A percentile compares a stretch with the other conserved stretches of the same genome.
Evolutionary conservation across 1,284 basidiomycete species (phyloP).

Genomic region (Naganishia albida): DNA sequence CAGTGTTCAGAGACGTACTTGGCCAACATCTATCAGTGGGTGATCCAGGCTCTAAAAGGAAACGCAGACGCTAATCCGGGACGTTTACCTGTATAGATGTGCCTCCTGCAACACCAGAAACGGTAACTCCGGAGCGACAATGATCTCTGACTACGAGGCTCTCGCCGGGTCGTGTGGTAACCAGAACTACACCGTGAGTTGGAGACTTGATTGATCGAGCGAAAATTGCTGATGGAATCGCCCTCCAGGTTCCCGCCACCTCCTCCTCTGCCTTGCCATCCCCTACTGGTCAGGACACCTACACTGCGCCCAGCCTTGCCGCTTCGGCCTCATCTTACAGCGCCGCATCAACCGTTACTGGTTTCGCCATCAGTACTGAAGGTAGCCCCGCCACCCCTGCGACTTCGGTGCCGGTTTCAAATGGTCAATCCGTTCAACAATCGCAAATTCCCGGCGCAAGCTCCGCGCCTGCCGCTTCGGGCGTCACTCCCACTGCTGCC

Average conservation of each 20-base stretch:
- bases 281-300: constrained; percentile 39
- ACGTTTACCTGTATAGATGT: constrained; percentile 9
- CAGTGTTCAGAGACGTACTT: constrained; percentile 48
- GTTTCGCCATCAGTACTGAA: constrained; percentile 31
- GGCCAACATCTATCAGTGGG: constrained; percentile 51
- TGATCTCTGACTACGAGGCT: constrained; percentile 44
- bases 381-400: constrained; percentile 12
- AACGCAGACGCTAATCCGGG: neutral
- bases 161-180: constrained; percentile 46
- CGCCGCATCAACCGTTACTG: constrained; percentile 31
- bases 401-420: constrained; percentile 9
- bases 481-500: neutral
- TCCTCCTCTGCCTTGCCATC: constrained; percentile 40
- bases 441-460: constrained; percentile 24
- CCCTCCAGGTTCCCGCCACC: constrained; percentile 27
- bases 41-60: neutral
- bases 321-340: constrained; percentile 50
- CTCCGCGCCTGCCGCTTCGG: constrained; percentile 5
- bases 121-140: constrained; percentile 46
- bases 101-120: constrained; percentile 52
- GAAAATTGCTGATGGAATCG: constrained; percentile 35
- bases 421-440: neutral
- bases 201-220: constrained; percentile 33
- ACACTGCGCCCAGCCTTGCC: constrained; percentile 48
- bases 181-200: constrained; percentile 45